A percentile compares a stretch with the other conserved stretches of the same genome.
Conservation (phyloP, 129 eudicot genomes). For the Flaveria sonorensis region DNA sequence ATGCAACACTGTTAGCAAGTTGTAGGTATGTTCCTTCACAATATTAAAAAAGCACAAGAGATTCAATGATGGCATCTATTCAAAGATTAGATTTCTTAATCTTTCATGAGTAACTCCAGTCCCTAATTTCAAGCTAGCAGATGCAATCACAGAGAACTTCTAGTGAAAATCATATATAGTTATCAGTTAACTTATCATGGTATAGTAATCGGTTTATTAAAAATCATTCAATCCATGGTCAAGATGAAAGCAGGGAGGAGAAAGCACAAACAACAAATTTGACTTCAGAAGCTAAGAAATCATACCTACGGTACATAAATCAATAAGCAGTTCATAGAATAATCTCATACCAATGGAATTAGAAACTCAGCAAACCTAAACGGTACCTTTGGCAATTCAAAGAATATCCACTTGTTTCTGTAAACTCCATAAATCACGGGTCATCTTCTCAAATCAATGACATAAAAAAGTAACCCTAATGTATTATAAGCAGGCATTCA, state of each 20-base stretch:
- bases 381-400: no score
- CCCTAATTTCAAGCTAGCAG: background rate
- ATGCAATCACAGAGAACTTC: slow-evolving; percentile 6
- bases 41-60: slow-evolving; percentile 10
- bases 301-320: slow-evolving; percentile 4
- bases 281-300: background rate
- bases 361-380: no score
- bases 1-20: slow-evolving; percentile 4
- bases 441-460: no score
- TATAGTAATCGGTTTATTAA: background rate
- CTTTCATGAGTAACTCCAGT: slow-evolving; percentile 19
- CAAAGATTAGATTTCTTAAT: slow-evolving; percentile 5
- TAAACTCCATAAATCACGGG: no score
- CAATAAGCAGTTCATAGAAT: background rate
- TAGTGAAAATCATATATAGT: background rate
- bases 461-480: no score
- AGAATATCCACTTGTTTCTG: no score
- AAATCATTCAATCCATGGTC: slow-evolving; percentile 4
- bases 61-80: background rate
- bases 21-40: slow-evolving; percentile 17
- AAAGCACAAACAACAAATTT: slow-evolving; percentile 15
- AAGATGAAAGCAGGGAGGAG: background rate
- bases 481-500: no score
- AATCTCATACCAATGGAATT: no score
- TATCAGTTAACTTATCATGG: background rate